Percentiles rank a stretch among this genome's conserved stretches.
These are phyloP conservation scores for Endoconidiophora polonica DNA, from an alignment of 2,329 filamentous ascomycete genomes.

Conservation along the genomic window DNA sequence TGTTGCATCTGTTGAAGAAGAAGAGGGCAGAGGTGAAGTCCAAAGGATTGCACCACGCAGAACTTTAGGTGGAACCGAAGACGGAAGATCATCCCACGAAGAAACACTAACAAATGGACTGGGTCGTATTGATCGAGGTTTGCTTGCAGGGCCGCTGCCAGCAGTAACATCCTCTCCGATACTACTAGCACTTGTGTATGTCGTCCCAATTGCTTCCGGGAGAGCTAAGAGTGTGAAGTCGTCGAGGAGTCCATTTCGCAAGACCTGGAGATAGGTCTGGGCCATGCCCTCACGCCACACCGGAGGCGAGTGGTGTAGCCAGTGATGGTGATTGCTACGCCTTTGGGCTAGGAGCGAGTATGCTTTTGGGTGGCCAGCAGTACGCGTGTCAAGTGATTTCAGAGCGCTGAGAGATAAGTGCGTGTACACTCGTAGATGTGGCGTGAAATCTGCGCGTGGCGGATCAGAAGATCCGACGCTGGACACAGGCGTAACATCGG, in stretches of 20 bases:
- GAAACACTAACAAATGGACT: conserved; percentile 18
- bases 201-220: conserved; percentile 4
- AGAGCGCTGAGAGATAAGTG: conserved; percentile 4
- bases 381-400: not conserved
- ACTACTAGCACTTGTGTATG: conserved; percentile 13
- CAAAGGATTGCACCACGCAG: conserved; percentile 32
- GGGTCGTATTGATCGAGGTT: not conserved
- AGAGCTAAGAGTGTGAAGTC: conserved; percentile 21
- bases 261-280: conserved; percentile 30
- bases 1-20: too few species aligned
- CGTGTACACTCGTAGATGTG: conserved; percentile 8
- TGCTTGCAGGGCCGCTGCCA: not conserved
- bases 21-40: conserved; percentile 14
- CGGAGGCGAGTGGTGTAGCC: conserved; percentile 13
- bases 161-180: conserved; percentile 20
- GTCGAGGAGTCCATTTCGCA: conserved; percentile 33
- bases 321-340: conserved; percentile 3
- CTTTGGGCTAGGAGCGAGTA: conserved; percentile 5
- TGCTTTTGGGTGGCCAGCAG: not conserved
- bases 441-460: not conserved
- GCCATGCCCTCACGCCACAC: conserved; percentile 41
- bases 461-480: not conserved
- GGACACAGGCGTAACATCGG: not conserved
- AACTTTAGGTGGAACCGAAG: conserved; percentile 24
- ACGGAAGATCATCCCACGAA: conserved; percentile 26